These are phyloP conservation scores for Phaffia tasmanica DNA, from an alignment of 768 basidiomycete genomes.

Conservation along the genomic window DNA sequence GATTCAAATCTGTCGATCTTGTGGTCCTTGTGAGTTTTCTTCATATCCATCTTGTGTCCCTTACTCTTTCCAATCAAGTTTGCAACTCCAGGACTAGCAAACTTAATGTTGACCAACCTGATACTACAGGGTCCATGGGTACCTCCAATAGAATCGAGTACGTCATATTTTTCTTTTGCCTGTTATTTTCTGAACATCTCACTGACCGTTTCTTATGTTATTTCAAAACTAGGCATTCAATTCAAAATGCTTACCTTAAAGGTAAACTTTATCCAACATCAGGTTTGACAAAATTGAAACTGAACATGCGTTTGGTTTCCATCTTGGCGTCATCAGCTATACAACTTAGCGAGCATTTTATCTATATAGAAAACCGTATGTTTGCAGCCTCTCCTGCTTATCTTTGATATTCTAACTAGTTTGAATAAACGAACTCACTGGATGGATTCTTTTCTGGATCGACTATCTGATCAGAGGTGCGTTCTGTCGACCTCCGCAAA, in stretches of 20 bases:
- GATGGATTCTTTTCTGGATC: too few species aligned
- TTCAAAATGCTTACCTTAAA: constrained; percentile 87
- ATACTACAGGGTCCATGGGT: constrained; percentile 57
- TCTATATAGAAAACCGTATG: constrained; percentile 81
- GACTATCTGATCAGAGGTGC: too few species aligned
- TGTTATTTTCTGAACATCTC: too few species aligned
- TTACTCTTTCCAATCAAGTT: background rate
- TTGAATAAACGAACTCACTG: too few species aligned
- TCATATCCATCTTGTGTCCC: constrained; percentile 1
- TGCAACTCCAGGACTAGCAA: background rate
- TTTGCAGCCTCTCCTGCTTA: background rate
- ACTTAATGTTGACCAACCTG: too few species aligned
- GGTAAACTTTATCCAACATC: constrained; percentile 41
- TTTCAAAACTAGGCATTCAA: constrained; percentile 50
- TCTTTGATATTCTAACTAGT: background rate
- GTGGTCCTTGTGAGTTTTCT: constrained; percentile 58
- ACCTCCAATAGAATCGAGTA: constrained; percentile 63
- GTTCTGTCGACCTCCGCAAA: too few species aligned
- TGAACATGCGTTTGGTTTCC: too few species aligned
- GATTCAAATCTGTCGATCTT: constrained; percentile 88
- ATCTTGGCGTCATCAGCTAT: constrained; percentile 51
- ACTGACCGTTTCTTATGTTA: too few species aligned
- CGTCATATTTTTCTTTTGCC: too few species aligned
- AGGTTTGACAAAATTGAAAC: background rate
- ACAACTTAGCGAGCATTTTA: constrained; percentile 80